Conservation (phyloP, 2,329 filamentous ascomycete genomes). For the Sporothrix sp. region DNA sequence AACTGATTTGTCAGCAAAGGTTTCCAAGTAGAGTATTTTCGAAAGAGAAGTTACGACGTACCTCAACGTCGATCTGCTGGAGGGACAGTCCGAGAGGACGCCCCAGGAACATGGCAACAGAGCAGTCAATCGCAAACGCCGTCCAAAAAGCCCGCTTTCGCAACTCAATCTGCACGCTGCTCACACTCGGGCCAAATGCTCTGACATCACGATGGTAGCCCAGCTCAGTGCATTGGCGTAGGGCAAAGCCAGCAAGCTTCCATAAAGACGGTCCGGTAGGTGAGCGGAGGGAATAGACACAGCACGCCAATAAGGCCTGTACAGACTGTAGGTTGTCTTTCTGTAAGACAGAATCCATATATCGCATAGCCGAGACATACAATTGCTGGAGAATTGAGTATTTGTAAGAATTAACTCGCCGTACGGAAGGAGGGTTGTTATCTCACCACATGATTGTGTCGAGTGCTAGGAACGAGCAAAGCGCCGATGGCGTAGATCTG, state of each 20-base stretch:
- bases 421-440: no score
- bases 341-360: not conserved
- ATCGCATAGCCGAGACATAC: not conserved
- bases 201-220: not conserved
- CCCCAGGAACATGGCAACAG: not conserved
- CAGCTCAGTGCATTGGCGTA: not conserved
- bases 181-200: not conserved
- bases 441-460: not conserved
- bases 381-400: not conserved
- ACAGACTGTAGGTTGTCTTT: not conserved
- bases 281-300: not conserved
- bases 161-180: not conserved
- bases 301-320: not conserved
- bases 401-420: not conserved
- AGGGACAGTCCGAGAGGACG: not conserved
- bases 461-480: not conserved
- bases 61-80: not conserved
- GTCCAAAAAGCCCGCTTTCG: not conserved
- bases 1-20: not conserved
- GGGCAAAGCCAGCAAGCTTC: not conserved
- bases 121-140: not conserved
- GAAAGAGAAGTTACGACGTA: no score
- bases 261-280: not conserved
- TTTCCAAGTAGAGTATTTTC: no score
- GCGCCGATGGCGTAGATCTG: conserved; percentile 7